Percentiles rank a stretch among this genome's conserved stretches.
These are phyloP conservation scores for Linderina pennispora DNA, from an alignment of 192 early-diverging fungal species.

Conservation along the genomic window DNA sequence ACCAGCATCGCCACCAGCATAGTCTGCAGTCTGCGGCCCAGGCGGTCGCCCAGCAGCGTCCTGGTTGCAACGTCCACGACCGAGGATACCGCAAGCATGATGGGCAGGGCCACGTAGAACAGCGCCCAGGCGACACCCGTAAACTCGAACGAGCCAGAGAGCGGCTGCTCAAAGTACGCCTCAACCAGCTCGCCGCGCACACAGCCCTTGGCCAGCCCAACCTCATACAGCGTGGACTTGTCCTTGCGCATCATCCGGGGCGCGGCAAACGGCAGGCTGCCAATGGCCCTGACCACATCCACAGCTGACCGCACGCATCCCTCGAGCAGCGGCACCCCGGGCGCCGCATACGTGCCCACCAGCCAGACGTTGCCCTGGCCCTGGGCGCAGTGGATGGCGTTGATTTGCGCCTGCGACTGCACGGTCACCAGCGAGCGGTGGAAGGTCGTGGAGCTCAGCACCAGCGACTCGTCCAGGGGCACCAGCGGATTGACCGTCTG, in stretches of 20 bases:
- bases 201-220: slow-evolving; percentile 26
- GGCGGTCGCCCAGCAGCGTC: slow-evolving; percentile 7
- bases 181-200: slow-evolving; percentile 25
- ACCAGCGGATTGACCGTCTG: slow-evolving; percentile 58
- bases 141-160: slow-evolving; percentile 18
- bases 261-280: slow-evolving; percentile 12
- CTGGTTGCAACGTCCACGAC: not conserved
- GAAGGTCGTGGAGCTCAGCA: slow-evolving; percentile 43
- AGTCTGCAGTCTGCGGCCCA: slow-evolving; percentile 15
- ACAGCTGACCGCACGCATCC: slow-evolving; percentile 54
- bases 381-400: slow-evolving; percentile 36
- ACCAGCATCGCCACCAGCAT: not conserved
- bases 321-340: slow-evolving; percentile 56
- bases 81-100: slow-evolving; percentile 1
- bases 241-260: slow-evolving; percentile 11
- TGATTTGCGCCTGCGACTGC: slow-evolving; percentile 47
- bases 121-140: slow-evolving; percentile 2
- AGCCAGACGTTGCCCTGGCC: slow-evolving; percentile 45
- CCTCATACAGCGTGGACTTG: slow-evolving; percentile 6
- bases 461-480: slow-evolving; percentile 24
- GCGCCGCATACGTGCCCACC: slow-evolving; percentile 55
- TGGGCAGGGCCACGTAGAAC: too few relatives aligned
- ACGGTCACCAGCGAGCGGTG: slow-evolving; percentile 54
- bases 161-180: slow-evolving; percentile 37
- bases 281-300: slow-evolving; percentile 48